These are phyloP conservation scores for Zymoseptoria passerinii DNA, from an alignment of 2,329 filamentous ascomycete genomes.

Conservation along the genomic window DNA sequence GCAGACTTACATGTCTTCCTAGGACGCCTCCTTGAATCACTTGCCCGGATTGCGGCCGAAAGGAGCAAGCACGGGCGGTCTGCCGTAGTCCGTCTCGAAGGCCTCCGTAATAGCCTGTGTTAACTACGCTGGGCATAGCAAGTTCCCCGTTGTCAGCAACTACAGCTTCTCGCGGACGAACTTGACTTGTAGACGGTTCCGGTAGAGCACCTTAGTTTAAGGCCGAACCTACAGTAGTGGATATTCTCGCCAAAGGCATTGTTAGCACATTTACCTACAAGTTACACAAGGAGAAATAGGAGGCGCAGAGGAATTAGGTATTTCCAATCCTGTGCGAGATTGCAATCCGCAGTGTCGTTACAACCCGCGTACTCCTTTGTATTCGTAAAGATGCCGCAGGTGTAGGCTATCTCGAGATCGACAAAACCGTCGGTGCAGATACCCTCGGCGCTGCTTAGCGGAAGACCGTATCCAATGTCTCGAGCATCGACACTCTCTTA, in stretches of 20 bases:
- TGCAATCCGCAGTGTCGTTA: constrained; percentile 14
- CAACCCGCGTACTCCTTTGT: constrained; percentile 13
- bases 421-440: not conserved
- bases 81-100: too few species aligned
- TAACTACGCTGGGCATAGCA: too few species aligned
- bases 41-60: too few species aligned
- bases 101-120: too few species aligned
- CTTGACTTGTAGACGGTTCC: too few species aligned
- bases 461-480: constrained; percentile 4
- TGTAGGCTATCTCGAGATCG: constrained; percentile 14
- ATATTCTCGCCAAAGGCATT: constrained; percentile 15
- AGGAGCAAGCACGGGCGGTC: too few species aligned
- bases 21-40: too few species aligned
- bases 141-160: too few species aligned
- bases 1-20: too few species aligned
- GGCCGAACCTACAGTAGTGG: constrained; percentile 6
- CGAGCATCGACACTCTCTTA: constrained; percentile 12
- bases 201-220: too few species aligned
- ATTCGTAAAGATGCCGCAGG: constrained; percentile 17
- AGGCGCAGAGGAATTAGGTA: constrained; percentile 17
- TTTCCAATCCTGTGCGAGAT: constrained; percentile 16
- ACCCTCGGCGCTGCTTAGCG: not conserved
- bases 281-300: constrained; percentile 19
- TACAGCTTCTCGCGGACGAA: too few species aligned
- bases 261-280: constrained; percentile 18